A percentile compares a stretch with the other conserved stretches of the same genome.
phyloP scores from a whole-genome alignment of 2,329 filamentous ascomycete genomes.

The Epicoccum nigrum region DNA sequence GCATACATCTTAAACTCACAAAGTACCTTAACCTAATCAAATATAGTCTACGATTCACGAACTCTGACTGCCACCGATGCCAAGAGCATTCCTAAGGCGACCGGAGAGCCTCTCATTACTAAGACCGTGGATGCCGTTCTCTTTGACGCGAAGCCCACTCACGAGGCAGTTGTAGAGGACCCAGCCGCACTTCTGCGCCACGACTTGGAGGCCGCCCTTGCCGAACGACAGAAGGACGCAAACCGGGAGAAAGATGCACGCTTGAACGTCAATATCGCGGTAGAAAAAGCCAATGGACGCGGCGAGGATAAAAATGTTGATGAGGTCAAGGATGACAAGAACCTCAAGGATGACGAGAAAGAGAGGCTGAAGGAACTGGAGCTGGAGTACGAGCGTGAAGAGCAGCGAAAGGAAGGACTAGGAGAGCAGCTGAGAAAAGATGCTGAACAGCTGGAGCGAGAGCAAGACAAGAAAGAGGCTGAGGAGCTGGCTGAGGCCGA shows the following conservation, averaged over 20 bases:
- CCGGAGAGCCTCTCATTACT: not conserved
- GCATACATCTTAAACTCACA: not conserved
- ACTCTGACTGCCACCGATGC: slow-evolving; percentile 1
- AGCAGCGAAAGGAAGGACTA: slow-evolving; percentile 5
- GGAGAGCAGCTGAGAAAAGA: slow-evolving; percentile 4
- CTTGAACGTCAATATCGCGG: slow-evolving; percentile 3
- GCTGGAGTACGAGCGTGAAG: not conserved
- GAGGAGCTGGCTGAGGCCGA: not conserved
- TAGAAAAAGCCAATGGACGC: not conserved
- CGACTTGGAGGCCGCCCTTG: not conserved
- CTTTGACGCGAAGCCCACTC: slow-evolving; percentile 7
- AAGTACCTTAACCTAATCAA: not conserved
- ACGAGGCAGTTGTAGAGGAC: not conserved
- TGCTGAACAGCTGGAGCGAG: not conserved
- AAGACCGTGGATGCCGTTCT: slow-evolving; percentile 1
- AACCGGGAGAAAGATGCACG: not conserved
- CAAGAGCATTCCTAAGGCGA: not conserved
- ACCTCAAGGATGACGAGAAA: not conserved
- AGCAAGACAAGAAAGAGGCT: not conserved
- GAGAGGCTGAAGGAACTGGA: slow-evolving; percentile 1
- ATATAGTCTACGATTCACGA: slow-evolving; percentile 3
- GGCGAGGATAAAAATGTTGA: slow-evolving; percentile 1
- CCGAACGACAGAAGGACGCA: not conserved
- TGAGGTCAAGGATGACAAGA: not conserved
- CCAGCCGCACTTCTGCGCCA: slow-evolving; percentile 4